A percentile compares a stretch with the other conserved stretches of the same genome.
These are phyloP conservation scores for Plasmodium fragile DNA, from an alignment of 169 alveolate genomes.

Conservation along the genomic window DNA sequence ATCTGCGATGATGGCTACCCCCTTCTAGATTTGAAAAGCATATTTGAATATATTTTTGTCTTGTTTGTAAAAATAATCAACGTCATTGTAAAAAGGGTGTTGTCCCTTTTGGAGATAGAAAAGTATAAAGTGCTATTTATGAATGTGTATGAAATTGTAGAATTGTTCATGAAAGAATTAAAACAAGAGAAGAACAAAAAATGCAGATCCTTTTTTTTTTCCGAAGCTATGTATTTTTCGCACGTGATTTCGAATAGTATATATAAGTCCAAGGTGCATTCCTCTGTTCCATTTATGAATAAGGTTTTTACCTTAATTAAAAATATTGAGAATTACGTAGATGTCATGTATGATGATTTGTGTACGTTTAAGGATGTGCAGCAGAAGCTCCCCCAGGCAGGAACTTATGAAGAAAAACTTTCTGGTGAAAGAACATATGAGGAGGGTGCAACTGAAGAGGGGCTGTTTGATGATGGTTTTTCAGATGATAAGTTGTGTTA, in stretches of 20 bases:
- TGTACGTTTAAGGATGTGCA: not conserved
- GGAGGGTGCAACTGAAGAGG: not conserved
- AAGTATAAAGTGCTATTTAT: slow-evolving; percentile 42
- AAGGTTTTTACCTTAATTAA: slow-evolving; percentile 27
- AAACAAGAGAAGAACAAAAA: slow-evolving; percentile 42
- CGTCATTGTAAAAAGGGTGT: slow-evolving; percentile 33
- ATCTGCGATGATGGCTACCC: slow-evolving; percentile 36
- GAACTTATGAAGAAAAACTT: not conserved
- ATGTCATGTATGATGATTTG: slow-evolving; percentile 35
- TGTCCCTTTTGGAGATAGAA: slow-evolving; percentile 23
- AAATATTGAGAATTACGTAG: slow-evolving; percentile 40
- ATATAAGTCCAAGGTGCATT: slow-evolving; percentile 41
- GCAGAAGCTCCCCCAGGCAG: not conserved
- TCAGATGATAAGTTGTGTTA: slow-evolving; percentile 14
- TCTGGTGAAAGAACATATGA: not conserved
- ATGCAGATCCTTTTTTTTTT: slow-evolving; percentile 13
- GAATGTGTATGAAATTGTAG: slow-evolving; percentile 42
- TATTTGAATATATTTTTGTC: slow-evolving; percentile 55
- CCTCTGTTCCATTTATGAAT: slow-evolving; percentile 29
- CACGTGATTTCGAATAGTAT: slow-evolving; percentile 38
- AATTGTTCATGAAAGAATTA: slow-evolving; percentile 59
- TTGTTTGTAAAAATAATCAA: slow-evolving; percentile 59
- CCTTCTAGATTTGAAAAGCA: slow-evolving; percentile 17
- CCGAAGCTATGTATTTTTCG: slow-evolving; percentile 48
- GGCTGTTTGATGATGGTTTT: not conserved